Evolutionary conservation across 2,329 filamentous ascomycete species (phyloP).

Genomic region (Pseudonectria foliicola): DNA sequence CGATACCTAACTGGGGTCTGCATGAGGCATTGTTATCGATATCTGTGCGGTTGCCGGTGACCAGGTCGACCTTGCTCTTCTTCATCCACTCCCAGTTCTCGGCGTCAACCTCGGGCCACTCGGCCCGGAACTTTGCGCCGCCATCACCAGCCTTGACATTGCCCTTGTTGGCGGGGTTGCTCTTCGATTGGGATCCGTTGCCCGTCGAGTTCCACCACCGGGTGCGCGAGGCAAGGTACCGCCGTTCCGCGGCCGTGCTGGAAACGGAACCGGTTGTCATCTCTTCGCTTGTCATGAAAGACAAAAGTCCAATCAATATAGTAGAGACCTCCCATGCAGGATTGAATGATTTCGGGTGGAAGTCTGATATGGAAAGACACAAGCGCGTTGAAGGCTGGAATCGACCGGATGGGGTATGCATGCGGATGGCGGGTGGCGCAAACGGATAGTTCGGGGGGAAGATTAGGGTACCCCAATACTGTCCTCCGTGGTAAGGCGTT

Average conservation of each 20-base stretch:
- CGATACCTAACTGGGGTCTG: conserved; percentile 50
- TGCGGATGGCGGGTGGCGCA: conserved; percentile 92
- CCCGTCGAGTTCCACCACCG: conserved; percentile 97
- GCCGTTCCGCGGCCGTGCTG: conserved; percentile 68
- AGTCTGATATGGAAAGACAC: conserved; percentile 93
- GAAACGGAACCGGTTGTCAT: conserved; percentile 93
- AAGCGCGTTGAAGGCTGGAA: conserved; percentile 90
- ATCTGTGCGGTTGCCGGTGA: conserved; percentile 57
- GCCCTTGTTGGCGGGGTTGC: conserved; percentile 52
- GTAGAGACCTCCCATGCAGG: conserved; percentile 97
- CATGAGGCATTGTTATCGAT: conserved; percentile 45
- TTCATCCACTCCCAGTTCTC: conserved; percentile 93
- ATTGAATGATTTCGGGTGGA: conserved; percentile 97
- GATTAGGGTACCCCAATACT: conserved; percentile 96
- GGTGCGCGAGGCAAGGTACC: conserved; percentile 66
- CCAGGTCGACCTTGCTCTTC: conserved; percentile 69
- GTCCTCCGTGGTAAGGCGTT: conserved; percentile 88
- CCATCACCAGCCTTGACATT: conserved; percentile 90
- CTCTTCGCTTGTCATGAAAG: conserved; percentile 98
- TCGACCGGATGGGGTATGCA: conserved; percentile 95
- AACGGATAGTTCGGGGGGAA: conserved; percentile 97
- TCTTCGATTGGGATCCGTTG: conserved; percentile 62
- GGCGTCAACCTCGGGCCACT: conserved; percentile 84
- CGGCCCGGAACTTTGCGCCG: conserved; percentile 77
- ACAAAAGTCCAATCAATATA: conserved; percentile 86